Evolutionary conservation across 257 asterid species (phyloP), one percentile per base, ranked within the genome.

Genomic region (Gardenia jasminoides): DNA sequence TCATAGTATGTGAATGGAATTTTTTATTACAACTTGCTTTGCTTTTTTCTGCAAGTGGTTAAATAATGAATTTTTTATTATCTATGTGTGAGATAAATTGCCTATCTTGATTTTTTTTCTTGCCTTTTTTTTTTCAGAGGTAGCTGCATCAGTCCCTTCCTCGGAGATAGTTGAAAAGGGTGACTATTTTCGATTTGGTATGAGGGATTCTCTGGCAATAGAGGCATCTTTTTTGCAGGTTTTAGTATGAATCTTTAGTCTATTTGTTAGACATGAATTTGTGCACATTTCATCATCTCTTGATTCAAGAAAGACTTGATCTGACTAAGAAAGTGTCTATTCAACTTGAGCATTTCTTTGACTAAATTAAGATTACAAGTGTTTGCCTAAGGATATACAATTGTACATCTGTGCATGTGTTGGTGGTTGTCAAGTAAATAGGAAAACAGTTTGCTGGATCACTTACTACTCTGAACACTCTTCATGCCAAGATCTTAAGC

Each of bases 141-240:
- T 87, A 81, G 93, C 99, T 48, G 98, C 99, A 58, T 90, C 98
- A 72, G 85, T 93, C 78, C 99, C 99, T 79, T 85, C 56, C 80
- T 79, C 97, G 19, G 97, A 90, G 80, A 80, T 93, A 65, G 97
- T 92, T 67, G 99, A 95, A 76, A 91, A 93, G 86, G 92, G 99
- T 80, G 97, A 96, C 64, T 96, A 92, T 81, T 92, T 96, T 83
- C 91, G 99, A 71, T 96, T 96, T 84, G 97, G 97, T 74, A 88
- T 96, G 97, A 87, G 99, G 87, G 99, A 96, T 82, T 96, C 99
- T 76, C 96, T 96, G 83, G 99, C 99, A 13, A 90, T 96, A 48
- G 99, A 96, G 83, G 98, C 99, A 79, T 88, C 96, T 56, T 96
- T 93, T 82, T 86, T 96, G 92, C 98, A 95, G 98, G 99, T 94